phyloP scores from a whole-genome alignment of 805 yeast species.

The Metschnikowia bowlesiae region DNA sequence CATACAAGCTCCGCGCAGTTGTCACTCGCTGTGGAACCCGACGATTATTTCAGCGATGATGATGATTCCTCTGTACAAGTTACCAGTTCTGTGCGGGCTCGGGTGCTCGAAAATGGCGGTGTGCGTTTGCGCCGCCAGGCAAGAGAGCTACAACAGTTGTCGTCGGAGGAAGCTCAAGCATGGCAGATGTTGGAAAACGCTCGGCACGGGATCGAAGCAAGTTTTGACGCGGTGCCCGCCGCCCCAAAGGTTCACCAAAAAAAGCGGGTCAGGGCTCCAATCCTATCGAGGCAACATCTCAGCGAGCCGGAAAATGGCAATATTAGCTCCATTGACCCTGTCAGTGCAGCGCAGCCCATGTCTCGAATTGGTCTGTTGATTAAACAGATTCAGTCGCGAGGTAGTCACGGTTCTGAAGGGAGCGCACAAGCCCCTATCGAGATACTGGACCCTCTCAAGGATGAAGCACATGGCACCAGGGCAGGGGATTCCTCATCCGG shows the following conservation, averaged over 20 bases:
- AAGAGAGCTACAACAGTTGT: conserved; percentile 24
- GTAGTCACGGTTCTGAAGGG: not conserved
- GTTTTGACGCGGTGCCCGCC: not conserved
- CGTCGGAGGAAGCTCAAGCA: conserved; percentile 32
- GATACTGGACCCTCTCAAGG: not conserved
- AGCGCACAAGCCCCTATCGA: not conserved
- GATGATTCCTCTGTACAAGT: not conserved
- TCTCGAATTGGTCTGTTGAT: conserved; percentile 19
- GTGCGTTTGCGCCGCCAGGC: conserved; percentile 32
- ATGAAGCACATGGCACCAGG: no score
- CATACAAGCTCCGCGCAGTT: not conserved
- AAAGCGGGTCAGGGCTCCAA: not conserved
- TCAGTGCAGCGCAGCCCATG: not conserved
- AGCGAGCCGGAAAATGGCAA: no score
- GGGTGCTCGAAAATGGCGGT: conserved; percentile 34
- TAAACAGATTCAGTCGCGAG: conserved; percentile 17
- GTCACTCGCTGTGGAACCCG: not conserved
- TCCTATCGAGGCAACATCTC: not conserved
- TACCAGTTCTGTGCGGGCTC: conserved; percentile 4
- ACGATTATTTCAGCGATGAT: conserved; percentile 1
- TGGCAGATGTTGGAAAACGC: conserved; percentile 37
- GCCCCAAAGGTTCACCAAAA: not conserved
- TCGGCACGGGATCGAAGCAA: conserved; percentile 10
- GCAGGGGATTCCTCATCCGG: no score
- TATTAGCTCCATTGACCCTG: not conserved